phyloP scores from a whole-genome alignment of 208 protist species.

The Trypanosoma platydactyli region DNA sequence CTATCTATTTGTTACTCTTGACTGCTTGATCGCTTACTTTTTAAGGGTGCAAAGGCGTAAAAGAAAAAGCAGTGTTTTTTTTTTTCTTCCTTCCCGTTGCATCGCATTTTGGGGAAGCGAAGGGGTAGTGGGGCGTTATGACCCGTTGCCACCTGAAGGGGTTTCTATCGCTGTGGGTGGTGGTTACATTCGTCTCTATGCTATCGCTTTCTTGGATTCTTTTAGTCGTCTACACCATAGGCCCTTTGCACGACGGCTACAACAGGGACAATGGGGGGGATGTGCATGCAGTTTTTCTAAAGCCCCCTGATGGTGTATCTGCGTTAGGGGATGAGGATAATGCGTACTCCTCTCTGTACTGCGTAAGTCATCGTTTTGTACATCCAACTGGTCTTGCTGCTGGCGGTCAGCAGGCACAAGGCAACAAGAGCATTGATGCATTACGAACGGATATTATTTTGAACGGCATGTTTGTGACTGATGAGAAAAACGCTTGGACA shows the following conservation, averaged over 20 bases:
- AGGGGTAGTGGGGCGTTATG: too few relatives aligned
- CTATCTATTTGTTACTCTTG: neutral
- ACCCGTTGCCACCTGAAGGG: too few relatives aligned
- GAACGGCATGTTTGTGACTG: conserved; percentile 12
- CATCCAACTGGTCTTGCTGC: neutral
- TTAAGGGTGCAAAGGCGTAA: neutral
- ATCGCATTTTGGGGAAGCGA: too few relatives aligned
- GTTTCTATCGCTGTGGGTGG: neutral
- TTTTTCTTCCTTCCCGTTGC: neutral
- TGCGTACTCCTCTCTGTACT: conserved; percentile 23
- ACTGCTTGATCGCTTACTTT: neutral
- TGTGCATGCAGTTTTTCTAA: neutral
- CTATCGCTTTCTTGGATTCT: neutral
- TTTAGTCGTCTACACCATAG: neutral
- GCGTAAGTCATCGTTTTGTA: conserved; percentile 9
- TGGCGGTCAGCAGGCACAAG: too few relatives aligned
- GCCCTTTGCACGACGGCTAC: neutral
- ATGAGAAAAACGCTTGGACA: neutral
- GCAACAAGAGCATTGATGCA: too few relatives aligned
- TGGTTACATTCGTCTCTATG: neutral
- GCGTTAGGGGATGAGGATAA: neutral
- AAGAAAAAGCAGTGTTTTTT: neutral
- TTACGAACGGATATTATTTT: conserved; percentile 12
- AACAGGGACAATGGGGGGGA: neutral
- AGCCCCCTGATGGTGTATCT: neutral